Evolutionary conservation across 495 filamentous ascomycete species (phyloP), one percentile per base, ranked within the genome.

Genomic region (Penicillium dipodomyicola): DNA sequence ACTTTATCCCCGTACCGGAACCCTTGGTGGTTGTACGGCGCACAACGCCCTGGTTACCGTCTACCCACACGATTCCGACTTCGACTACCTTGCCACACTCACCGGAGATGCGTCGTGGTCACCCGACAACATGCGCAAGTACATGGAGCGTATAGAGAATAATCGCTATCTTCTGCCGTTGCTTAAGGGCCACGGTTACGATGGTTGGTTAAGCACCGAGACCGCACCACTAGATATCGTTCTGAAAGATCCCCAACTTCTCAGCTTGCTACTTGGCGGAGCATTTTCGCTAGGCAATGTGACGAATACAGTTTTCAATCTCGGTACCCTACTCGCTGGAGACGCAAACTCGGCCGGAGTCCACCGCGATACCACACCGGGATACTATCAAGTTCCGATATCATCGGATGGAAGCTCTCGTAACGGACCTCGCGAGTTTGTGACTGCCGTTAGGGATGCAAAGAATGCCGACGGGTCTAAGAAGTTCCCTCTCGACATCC

Each of bases 401-500:
- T 62, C 69, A 19, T 80, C 74, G 39, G 57, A 74, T n/a, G 69
- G 77, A 42, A 69, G 63, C 46, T 61, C 69, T 43, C 82, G 85
- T 19, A 82, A 69, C 52, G 77, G 79, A 4, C 65, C 77, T 0
- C 76, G 83, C 4, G 78, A 87, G 46, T 82, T 82, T 51, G 59
- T 88, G 46, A 59, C 81, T 20, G 63, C 76, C 7, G 77, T 82
- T 1, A 72, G 74, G 7, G 74, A 81, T 45, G 80, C 80, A 0
- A 73, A 47, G 19, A 81, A 80, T 56, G 52, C 60, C 0, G 75
- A 84, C 54, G 83, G 82, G 32, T 69, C 66, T 12, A 75, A 78
- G 65, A 80, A 77, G 59, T 86, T 87, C 59, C 76, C 73, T 0
- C 73, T 88, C 0, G 80, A 84, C 22, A 73, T 89, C n/a, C 73